phyloP scores from a whole-genome alignment of 2,329 filamentous ascomycete species.

The Whalleya microplaca region DNA sequence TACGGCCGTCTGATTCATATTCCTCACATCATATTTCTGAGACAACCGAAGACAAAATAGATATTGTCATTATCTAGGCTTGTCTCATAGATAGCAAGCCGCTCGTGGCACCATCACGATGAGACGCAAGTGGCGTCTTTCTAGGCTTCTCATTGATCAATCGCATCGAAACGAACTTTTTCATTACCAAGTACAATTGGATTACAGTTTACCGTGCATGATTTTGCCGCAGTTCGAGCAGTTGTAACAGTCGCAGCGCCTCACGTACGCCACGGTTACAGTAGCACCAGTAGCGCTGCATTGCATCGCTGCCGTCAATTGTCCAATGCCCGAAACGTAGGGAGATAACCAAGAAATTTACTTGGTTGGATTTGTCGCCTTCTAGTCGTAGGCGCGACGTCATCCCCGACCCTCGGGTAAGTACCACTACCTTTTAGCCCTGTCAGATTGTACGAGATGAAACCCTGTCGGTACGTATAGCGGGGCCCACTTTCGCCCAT shows the following conservation, averaged over 20 bases:
- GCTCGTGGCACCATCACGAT: neutral
- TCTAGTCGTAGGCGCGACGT: constrained; percentile 14
- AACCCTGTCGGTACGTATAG: neutral
- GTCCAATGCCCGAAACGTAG: constrained; percentile 17
- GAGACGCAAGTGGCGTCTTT: neutral
- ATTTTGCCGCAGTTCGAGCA: constrained; percentile 22
- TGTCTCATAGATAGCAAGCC: neutral
- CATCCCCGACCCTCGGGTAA: neutral
- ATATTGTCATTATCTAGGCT: neutral
- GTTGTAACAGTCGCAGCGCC: too few relatives aligned
- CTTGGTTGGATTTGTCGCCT: constrained; percentile 3
- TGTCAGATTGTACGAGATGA: neutral
- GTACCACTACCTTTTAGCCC: neutral
- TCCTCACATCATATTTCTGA: neutral
- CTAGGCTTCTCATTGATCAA: constrained; percentile 10
- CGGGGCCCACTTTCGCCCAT: neutral
- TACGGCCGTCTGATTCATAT: neutral
- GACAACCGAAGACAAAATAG: neutral
- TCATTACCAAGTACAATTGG: constrained; percentile 10
- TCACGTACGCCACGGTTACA: constrained; percentile 10
- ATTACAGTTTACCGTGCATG: constrained; percentile 23
- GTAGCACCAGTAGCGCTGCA: constrained; percentile 10
- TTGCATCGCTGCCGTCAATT: constrained; percentile 13
- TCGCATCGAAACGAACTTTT: constrained; percentile 8
- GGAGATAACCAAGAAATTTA: constrained; percentile 16